Conservation (phyloP, 1,284 basidiomycete species). For the Peniophora sp. region DNA sequence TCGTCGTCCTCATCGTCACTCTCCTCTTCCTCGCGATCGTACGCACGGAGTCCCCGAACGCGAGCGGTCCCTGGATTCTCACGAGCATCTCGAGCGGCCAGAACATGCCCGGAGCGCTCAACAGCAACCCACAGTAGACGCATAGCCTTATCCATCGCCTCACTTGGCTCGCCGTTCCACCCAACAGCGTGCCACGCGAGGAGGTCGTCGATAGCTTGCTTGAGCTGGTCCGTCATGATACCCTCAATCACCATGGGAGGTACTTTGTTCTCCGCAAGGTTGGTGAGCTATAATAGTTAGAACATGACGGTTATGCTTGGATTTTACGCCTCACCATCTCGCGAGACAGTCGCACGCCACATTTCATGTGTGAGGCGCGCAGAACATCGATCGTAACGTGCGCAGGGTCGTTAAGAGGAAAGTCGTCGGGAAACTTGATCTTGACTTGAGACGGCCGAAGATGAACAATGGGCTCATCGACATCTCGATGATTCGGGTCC, state of each 20-base stretch:
- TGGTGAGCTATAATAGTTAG: constrained; percentile 14
- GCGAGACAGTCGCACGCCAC: constrained; percentile 27
- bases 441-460: constrained; percentile 35
- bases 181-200: constrained; percentile 18
- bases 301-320: no score
- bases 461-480: constrained; percentile 1
- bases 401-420: constrained; percentile 17
- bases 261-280: constrained; percentile 39
- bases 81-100: constrained; percentile 21
- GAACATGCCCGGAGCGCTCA: constrained; percentile 21
- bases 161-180: constrained; percentile 13
- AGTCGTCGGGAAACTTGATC: constrained; percentile 21
- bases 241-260: constrained; percentile 18
- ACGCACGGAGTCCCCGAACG: constrained; percentile 11
- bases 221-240: constrained; percentile 18
- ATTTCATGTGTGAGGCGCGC: constrained; percentile 24
- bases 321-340: constrained; percentile 24
- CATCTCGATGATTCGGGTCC: constrained; percentile 4
- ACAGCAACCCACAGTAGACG: constrained; percentile 24
- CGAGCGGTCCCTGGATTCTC: constrained; percentile 24
- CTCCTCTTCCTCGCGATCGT: constrained; percentile 14
- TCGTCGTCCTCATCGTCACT: constrained; percentile 14
- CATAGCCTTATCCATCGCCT: constrained; percentile 16
- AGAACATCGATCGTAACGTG: constrained; percentile 32
- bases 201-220: constrained; percentile 17